A percentile compares a stretch with the other conserved stretches of the same genome.
phyloP scores from a whole-genome alignment of 2,329 filamentous ascomycete species.

The Coleophoma cylindrospora region DNA sequence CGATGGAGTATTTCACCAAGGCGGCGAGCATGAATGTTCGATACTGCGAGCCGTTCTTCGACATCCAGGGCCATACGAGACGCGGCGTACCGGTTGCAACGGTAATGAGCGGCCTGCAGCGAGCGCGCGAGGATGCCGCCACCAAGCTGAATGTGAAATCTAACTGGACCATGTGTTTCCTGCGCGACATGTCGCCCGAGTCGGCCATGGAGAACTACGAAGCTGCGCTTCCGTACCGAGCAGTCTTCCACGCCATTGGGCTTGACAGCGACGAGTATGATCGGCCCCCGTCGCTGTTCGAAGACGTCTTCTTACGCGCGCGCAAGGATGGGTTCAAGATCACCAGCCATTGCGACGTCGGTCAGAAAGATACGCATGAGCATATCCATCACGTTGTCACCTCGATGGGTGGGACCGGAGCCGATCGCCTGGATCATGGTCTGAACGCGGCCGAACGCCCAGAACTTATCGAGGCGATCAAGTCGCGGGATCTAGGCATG shows the following conservation, averaged over 20 bases:
- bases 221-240: slow-evolving; percentile 25
- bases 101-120: slow-evolving; percentile 56
- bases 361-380: slow-evolving; percentile 64
- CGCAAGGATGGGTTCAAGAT: slow-evolving; percentile 45
- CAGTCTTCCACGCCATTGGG: slow-evolving; percentile 48
- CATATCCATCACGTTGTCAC: slow-evolving; percentile 45
- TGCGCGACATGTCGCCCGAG: slow-evolving; percentile 60
- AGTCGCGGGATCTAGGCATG: slow-evolving; percentile 45
- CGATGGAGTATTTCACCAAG: slow-evolving; percentile 62
- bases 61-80: slow-evolving; percentile 66
- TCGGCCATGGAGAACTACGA: slow-evolving; percentile 43
- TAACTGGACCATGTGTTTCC: slow-evolving; percentile 63
- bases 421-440: slow-evolving; percentile 68
- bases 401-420: slow-evolving; percentile 53
- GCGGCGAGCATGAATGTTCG: slow-evolving; percentile 58
- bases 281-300: slow-evolving; percentile 52
- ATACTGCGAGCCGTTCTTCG: slow-evolving; percentile 75
- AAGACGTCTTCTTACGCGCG: slow-evolving; percentile 52
- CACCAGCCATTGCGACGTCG: slow-evolving; percentile 59
- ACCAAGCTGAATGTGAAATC: slow-evolving; percentile 51
- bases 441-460: slow-evolving; percentile 50
- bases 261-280: slow-evolving; percentile 57
- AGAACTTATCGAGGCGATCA: slow-evolving; percentile 41
- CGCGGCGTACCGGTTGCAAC: slow-evolving; percentile 57
- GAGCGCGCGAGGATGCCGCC: slow-evolving; percentile 53